Evolutionary conservation across 106 monocot genomes (phyloP), one percentile per base, ranked within the genome.

Genomic region (Dioscorea dumetorum): DNA sequence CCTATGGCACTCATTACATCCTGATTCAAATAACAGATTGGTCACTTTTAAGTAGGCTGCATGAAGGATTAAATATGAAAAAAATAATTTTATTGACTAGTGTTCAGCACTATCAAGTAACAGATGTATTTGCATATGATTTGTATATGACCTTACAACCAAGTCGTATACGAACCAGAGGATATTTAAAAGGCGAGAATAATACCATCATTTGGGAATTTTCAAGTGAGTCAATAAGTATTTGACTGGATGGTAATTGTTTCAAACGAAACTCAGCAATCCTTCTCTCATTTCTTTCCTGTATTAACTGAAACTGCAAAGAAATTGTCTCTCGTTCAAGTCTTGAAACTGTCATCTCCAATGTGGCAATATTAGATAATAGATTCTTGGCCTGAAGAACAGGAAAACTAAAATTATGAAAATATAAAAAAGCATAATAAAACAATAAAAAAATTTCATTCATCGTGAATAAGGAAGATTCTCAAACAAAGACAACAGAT

Each of bases 251-350:
- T 57, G 88, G 80, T 18, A 84, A 51, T 64, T 91, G 83, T 63
- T 87, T 89, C 53, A 88, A 28, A 35, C 63, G 80, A 71, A 86
- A 88, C 75, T 86, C 86, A 17, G 66, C 73, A 67, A 97, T 78
- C 31, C 78, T 81, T 63, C 91, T 77, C 68, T 97, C 91, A 74
- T 88, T 89, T 84, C 95, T 84, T 82, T 91, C 95, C 66, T 92
- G 95, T 73, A 89, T 87, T 48, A 97, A 78, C 71, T 92, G 88
- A 72, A 71, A 86, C 74, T 89, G 85, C 75, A 92, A 77, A 67
- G 82, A 82, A 9, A 77, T 64, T 33, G 80, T 73, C 70, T 92
- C 88, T 73, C 88, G 86, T 80, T 91, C 91, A 15, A 97, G 86
- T 70, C 67, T 84, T 48, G 67, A 67, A 65, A 89, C 63, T 54